Percentiles rank a stretch among this genome's conserved stretches.
phyloP scores from a whole-genome alignment of 192 early-diverging fungal genomes.

The Podila epicladia region DNA sequence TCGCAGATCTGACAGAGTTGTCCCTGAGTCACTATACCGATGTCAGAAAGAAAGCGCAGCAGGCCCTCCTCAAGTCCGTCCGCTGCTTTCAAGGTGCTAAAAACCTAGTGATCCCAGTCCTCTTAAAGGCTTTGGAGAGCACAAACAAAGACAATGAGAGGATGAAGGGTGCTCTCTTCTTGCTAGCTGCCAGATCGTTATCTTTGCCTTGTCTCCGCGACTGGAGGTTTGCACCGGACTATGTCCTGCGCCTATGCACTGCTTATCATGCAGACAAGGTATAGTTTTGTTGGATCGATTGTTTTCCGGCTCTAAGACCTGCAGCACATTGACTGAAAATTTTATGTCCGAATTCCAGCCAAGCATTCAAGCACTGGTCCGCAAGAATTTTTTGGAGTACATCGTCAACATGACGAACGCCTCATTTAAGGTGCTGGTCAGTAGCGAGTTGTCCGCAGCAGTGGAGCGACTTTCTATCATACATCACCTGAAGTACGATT shows the following conservation, averaged over 20 bases:
- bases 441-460: conserved; percentile 26
- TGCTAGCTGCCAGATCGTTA: conserved; percentile 63
- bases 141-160: conserved; percentile 57
- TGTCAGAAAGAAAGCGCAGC: conserved; percentile 66
- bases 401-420: conserved; percentile 59
- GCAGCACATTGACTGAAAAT: not conserved
- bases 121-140: conserved; percentile 60
- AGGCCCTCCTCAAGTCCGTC: conserved; percentile 56
- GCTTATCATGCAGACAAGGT: conserved; percentile 78
- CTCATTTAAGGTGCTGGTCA: conserved; percentile 56
- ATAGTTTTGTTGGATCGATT: not conserved
- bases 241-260: conserved; percentile 61
- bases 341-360: conserved; percentile 45
- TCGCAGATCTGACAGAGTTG: conserved; percentile 65
- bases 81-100: conserved; percentile 62
- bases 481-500: conserved; percentile 14
- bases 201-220: conserved; percentile 63
- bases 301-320: not conserved
- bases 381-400: conserved; percentile 71
- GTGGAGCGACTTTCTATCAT: conserved; percentile 5
- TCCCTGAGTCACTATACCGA: conserved; percentile 66
- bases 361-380: conserved; percentile 71
- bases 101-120: conserved; percentile 54
- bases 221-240: conserved; percentile 65
- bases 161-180: conserved; percentile 77